Evolutionary conservation across 164 flowering plant species (phyloP), one percentile per base, ranked within the genome.

Genomic region (Stephania yunnanensis): DNA sequence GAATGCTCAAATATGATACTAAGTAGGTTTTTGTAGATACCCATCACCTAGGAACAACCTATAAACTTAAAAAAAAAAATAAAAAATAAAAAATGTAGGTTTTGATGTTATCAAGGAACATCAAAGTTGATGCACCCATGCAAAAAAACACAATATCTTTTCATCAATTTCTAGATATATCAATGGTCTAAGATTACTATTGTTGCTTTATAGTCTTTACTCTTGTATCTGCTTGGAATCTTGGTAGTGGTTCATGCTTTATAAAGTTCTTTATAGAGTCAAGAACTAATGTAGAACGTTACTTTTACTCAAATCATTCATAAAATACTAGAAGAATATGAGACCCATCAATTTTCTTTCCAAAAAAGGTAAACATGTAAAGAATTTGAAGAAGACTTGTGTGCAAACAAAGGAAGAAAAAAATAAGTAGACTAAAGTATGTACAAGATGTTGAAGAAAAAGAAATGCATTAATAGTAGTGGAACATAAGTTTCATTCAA

Each of bases 21-120:
- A 50, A 50, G 55, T 50, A 50, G 55, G 15, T 50, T 6, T 25
- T 25, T 48, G 61, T 50, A 48, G 31, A 48, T 25, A 22, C 42
- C 73, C 73, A 71, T 25, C 61, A 71, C 25, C 73, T 25, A 71
- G 20, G 63, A 58, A 58, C 5, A 58, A 7, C 20, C 64, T 58
- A 58, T 58, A 58, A 58, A 58, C 64, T n/a, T 12, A 15, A 58
- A 11, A 55, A 15, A 58, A 11, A 55, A 55, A 55, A 55, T 11
- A 6, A 25, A 25, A 25, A 25, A 25, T 25, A 0, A 25, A 53
- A 19, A 12, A 55, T 15, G 19, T 58, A 15, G 64, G 64, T 58
- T 19, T 19, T 58, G 20, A 58, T 58, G 64, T 58, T 58, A 6
- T n/a, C 64, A 58, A 15, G 63, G 63, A 55, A 4, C 63, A 55